A percentile compares a stretch with the other conserved stretches of the same genome.
Evolutionary conservation across 257 asterid species (phyloP).

Genomic region (Jasminum sambac): DNA sequence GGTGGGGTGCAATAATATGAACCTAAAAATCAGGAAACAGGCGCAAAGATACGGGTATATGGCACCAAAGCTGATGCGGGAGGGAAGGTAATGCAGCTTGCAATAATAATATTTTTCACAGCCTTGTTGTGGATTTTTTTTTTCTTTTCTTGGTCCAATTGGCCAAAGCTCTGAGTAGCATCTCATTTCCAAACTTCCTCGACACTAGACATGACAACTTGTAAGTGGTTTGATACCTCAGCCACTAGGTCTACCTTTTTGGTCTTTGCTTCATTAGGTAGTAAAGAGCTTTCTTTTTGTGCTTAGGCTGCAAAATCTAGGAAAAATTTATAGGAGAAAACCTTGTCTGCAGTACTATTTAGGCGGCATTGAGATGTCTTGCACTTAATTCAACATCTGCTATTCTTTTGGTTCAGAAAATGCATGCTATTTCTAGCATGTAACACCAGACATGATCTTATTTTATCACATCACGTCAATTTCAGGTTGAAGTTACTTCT

Average conservation of each 20-base stretch:
- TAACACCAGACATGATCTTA: not conserved
- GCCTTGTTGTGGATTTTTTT: not conserved
- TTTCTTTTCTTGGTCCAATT: not conserved
- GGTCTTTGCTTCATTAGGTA: not conserved
- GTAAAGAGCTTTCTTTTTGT: not conserved
- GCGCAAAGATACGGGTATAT: slow-evolving; percentile 82
- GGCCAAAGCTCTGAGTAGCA: not conserved
- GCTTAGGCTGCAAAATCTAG: not conserved
- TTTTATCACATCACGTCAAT: slow-evolving; percentile 5
- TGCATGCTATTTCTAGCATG: not conserved
- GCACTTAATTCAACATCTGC: not conserved
- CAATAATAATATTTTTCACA: not conserved
- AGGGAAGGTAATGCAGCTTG: slow-evolving; percentile 56
- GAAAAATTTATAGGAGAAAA: not conserved
- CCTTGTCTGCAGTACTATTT: not conserved
- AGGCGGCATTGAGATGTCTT: not conserved
- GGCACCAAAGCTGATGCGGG: slow-evolving; percentile 61
- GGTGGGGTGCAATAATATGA: slow-evolving; percentile 5
- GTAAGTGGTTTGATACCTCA: not conserved
- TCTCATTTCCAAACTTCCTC: not conserved
- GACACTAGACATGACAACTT: not conserved
- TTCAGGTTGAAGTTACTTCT: slow-evolving; percentile 68
- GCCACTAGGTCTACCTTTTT: not conserved
- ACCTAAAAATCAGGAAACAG: slow-evolving; percentile 75
- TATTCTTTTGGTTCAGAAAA: not conserved